phyloP scores from a whole-genome alignment of 1,284 basidiomycete genomes.

The Sporisorium graminicola region DNA sequence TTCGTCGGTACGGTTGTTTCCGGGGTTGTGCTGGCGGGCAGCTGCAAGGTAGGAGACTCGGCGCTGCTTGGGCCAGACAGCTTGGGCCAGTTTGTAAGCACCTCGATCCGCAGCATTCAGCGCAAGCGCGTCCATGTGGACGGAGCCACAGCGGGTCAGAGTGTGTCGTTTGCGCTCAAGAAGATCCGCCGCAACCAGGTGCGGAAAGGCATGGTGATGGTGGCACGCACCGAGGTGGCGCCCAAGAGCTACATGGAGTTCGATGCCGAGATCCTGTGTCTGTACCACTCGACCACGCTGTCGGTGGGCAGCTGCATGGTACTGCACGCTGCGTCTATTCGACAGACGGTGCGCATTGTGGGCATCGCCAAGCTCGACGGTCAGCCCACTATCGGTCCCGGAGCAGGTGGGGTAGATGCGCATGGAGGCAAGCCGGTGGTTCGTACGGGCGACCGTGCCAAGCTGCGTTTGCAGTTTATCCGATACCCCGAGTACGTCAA shows the following conservation, averaged over 20 bases:
- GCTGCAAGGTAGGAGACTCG: conserved; percentile 73
- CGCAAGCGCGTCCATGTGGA: conserved; percentile 88
- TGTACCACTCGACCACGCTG: conserved; percentile 68
- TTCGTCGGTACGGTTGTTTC: conserved; percentile 96
- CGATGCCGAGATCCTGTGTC: conserved; percentile 66
- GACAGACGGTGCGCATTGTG: conserved; percentile 67
- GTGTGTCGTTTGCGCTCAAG: conserved; percentile 92
- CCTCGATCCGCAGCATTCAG: conserved; percentile 90
- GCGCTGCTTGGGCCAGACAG: conserved; percentile 92
- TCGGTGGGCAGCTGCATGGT: conserved; percentile 67
- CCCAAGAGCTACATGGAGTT: conserved; percentile 63
- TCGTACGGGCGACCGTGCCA: conserved; percentile 65
- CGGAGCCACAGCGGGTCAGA: conserved; percentile 89
- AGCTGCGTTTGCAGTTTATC: conserved; percentile 63
- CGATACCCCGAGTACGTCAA: conserved; percentile 63
- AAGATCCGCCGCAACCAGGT: conserved; percentile 84
- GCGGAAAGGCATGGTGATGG: conserved; percentile 84
- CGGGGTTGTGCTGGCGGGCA: conserved; percentile 78
- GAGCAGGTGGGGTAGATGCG: conserved; percentile 7
- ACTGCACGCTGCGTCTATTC: conserved; percentile 64
- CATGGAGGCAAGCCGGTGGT: conserved; percentile 62
- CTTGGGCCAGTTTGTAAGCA: conserved; percentile 87
- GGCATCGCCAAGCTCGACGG: conserved; percentile 63
- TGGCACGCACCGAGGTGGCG: conserved; percentile 52
- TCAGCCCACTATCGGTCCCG: conserved; percentile 25